Conservation (phyloP, 1,284 basidiomycete species). For the Papiliotrema fonsecae region DNA sequence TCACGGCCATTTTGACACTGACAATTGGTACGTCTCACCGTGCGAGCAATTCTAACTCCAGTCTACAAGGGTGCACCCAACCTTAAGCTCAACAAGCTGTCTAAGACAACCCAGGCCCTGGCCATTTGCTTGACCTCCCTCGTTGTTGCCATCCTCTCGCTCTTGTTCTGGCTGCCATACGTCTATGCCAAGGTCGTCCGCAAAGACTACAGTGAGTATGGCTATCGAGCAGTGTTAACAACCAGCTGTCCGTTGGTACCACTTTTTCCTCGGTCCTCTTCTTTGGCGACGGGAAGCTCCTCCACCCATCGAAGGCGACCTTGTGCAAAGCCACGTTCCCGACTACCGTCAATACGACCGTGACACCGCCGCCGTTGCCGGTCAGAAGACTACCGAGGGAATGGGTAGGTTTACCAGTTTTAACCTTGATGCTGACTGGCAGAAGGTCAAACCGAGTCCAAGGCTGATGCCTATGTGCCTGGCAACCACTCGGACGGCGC, state of each 20-base stretch:
- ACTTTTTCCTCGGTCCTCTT: slow-evolving; percentile 52
- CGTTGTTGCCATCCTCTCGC: slow-evolving; percentile 45
- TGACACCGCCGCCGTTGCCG: slow-evolving; percentile 8
- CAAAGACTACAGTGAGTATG: slow-evolving; percentile 48
- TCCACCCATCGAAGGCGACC: slow-evolving; percentile 1
- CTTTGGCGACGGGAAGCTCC: slow-evolving; percentile 50
- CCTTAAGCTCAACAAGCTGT: slow-evolving; percentile 47
- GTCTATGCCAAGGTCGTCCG: slow-evolving; percentile 51
- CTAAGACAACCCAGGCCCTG: slow-evolving; percentile 40
- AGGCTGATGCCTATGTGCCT: background rate
- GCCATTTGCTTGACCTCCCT: slow-evolving; percentile 49
- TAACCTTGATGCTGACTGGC: background rate
- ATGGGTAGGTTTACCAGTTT: background rate
- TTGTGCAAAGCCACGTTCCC: slow-evolving; percentile 29
- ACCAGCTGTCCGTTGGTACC: slow-evolving; percentile 41
- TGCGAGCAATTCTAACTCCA: slow-evolving; percentile 1
- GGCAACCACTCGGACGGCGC: no score
- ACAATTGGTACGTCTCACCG: slow-evolving; percentile 26
- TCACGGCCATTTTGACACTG: slow-evolving; percentile 41
- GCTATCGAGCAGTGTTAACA: background rate
- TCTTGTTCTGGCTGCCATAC: slow-evolving; percentile 53
- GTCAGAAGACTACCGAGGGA: background rate
- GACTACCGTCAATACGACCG: slow-evolving; percentile 47
- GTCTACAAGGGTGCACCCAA: slow-evolving; percentile 45
- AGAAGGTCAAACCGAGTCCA: slow-evolving; percentile 1